phyloP scores from a whole-genome alignment of 345 rosid genomes.

The Pelargonium nanum region DNA sequence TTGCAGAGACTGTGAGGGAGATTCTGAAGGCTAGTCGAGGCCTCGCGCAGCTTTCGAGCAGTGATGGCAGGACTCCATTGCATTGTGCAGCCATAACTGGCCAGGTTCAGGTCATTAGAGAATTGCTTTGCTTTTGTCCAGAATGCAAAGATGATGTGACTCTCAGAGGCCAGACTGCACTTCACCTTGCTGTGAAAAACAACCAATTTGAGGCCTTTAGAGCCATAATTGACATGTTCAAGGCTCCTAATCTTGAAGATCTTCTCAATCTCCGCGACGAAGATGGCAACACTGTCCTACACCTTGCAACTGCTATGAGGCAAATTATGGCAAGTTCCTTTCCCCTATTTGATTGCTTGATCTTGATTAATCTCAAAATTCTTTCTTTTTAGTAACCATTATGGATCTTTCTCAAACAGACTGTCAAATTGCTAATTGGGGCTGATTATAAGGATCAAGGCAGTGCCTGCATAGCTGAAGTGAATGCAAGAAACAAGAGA shows the following conservation, averaged over 20 bases:
- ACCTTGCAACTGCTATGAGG: slow-evolving; percentile 1
- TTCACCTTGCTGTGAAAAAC: slow-evolving; percentile 16
- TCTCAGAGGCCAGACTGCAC: slow-evolving; percentile 6
- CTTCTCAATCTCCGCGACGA: background rate
- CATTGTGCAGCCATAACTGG: slow-evolving; percentile 16
- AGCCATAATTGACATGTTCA: background rate
- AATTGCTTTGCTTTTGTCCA: background rate
- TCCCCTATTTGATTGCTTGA: background rate
- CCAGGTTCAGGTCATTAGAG: background rate
- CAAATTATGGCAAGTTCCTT: slow-evolving; percentile 1
- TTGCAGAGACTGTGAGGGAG: slow-evolving; percentile 4
- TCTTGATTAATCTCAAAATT: background rate
- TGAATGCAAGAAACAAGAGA: background rate
- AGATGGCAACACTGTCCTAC: slow-evolving; percentile 8
- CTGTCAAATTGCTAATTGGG: background rate
- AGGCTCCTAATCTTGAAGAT: background rate
- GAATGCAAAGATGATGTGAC: background rate
- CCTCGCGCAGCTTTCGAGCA: slow-evolving; percentile 5
- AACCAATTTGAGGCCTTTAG: slow-evolving; percentile 7
- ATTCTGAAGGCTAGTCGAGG: background rate
- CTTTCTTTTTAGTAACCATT: background rate
- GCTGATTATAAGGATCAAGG: background rate
- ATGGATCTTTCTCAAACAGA: background rate
- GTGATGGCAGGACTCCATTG: slow-evolving; percentile 3
- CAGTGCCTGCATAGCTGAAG: background rate